A percentile compares a stretch with the other conserved stretches of the same genome.
These are phyloP conservation scores for Escallonia herrerae DNA, from an alignment of 129 eudicot genomes.

Conservation along the genomic window DNA sequence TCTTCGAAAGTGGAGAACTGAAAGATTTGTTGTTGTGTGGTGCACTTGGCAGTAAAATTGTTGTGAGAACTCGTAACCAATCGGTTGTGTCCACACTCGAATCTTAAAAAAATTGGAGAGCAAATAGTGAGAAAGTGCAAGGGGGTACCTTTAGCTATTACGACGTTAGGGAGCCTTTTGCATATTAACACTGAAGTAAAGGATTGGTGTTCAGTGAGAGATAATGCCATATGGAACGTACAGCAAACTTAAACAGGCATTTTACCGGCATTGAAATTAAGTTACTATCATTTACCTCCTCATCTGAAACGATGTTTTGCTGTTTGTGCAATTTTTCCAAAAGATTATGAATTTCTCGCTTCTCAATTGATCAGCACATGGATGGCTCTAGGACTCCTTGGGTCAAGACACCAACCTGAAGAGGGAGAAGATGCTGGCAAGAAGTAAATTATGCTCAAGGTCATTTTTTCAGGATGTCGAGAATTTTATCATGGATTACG, in stretches of 20 bases:
- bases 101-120: constrained; percentile 10
- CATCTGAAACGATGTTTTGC: constrained; percentile 20
- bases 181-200: background rate
- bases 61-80: background rate
- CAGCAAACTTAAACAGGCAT: background rate
- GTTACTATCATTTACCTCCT: constrained; percentile 27
- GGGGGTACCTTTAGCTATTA: constrained; percentile 27
- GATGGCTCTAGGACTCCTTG: constrained; percentile 13
- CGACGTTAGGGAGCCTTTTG: constrained; percentile 8
- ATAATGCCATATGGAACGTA: background rate
- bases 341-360: constrained; percentile 9
- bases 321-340: constrained; percentile 20
- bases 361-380: constrained; percentile 10
- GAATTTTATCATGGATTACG: background rate
- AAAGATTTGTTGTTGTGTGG: background rate
- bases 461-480: constrained; percentile 11
- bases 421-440: constrained; percentile 3
- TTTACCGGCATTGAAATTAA: constrained; percentile 13
- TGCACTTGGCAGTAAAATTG: background rate
- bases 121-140: constrained; percentile 21
- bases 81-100: background rate
- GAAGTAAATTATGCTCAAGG: constrained; percentile 9
- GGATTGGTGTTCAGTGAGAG: constrained; percentile 4
- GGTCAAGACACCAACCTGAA: background rate
- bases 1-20: background rate